Evolutionary conservation across 1,284 basidiomycete species (phyloP), one percentile per base, ranked within the genome.

Genomic region (Prillingera fragicola): DNA sequence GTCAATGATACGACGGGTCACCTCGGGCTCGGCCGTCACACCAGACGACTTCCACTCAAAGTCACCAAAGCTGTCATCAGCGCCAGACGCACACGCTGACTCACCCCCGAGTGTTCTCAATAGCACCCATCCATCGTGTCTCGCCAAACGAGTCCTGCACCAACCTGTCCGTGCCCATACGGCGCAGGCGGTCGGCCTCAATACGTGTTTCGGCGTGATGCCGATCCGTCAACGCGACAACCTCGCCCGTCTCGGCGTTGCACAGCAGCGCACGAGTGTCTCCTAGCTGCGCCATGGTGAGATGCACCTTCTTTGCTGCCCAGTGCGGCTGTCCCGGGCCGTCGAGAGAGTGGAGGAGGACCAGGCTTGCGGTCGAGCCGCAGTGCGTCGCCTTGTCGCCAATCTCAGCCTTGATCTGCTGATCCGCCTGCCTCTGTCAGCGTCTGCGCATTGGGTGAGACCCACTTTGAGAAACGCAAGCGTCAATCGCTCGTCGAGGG

Each of bases 131-230:
- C 90, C 91, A 97, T 32, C 90, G 76, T 32, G 84, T 82, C 75
- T 98, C 94, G 25, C 95, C 94, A 62, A 91, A 98, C 4, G 87
- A 91, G 67, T 98, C 94, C 5, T 88, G 87, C 35, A 96, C 85
- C 22, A 95, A 73, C 2, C 87, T 28, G 7, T 84, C 84, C 14
- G 72, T 66, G 8, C 91, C 92, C 79, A 91, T 85, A 45, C 85
- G 79, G 33, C 92, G 80, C 38, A 98, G 73, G 23, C 94, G 78
- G 32, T 81, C 81, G 10, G 87, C 81, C 68, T 98, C 95, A 15
- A 85, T 77, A 18, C 81, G 83, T 18, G 87, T 80, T 60, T 97
- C 92, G 14, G 91, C 86, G 67, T 96, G 92, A 68, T 98, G 94
- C 27, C 80, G 81, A 67, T 92, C 87, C 1, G 90, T 91, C 77